Percentiles rank a stretch among this genome's conserved stretches.
These are phyloP conservation scores for Aspergillus chevalieri DNA, from an alignment of 2,329 filamentous ascomycete genomes.

Conservation along the genomic window DNA sequence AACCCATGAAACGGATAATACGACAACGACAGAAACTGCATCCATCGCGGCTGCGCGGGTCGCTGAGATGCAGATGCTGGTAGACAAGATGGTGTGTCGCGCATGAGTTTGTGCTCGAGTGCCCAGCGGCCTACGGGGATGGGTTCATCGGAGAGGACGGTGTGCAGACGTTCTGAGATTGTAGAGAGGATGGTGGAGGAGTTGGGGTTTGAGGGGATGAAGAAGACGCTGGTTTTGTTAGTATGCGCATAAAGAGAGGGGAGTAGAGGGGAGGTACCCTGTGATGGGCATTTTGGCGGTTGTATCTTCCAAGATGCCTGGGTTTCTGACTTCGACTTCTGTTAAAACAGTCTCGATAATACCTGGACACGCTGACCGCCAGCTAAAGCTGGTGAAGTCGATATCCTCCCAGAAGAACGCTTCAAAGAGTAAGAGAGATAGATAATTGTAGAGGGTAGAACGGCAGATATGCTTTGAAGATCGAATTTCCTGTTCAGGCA, in stretches of 20 bases:
- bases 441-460: too few species aligned
- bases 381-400: too few species aligned
- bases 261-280: constrained; percentile 21
- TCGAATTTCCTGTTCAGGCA: too few species aligned
- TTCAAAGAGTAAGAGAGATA: too few species aligned
- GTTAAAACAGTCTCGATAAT: background rate
- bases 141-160: constrained; percentile 29
- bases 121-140: constrained; percentile 33
- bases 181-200: constrained; percentile 28
- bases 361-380: too few species aligned
- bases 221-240: constrained; percentile 31
- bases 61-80: constrained; percentile 28
- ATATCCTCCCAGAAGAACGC: too few species aligned
- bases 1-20: constrained; percentile 36
- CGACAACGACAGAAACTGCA: constrained; percentile 39
- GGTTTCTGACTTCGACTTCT: background rate
- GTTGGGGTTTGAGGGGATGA: constrained; percentile 38
- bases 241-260: constrained; percentile 4
- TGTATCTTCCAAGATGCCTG: background rate
- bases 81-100: constrained; percentile 37
- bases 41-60: constrained; percentile 28
- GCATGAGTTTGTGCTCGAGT: constrained; percentile 38
- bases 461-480: too few species aligned
- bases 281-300: constrained; percentile 27
- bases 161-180: constrained; percentile 34